phyloP scores from a whole-genome alignment of 2,329 filamentous ascomycete genomes.

The Epichloe hybrida region DNA sequence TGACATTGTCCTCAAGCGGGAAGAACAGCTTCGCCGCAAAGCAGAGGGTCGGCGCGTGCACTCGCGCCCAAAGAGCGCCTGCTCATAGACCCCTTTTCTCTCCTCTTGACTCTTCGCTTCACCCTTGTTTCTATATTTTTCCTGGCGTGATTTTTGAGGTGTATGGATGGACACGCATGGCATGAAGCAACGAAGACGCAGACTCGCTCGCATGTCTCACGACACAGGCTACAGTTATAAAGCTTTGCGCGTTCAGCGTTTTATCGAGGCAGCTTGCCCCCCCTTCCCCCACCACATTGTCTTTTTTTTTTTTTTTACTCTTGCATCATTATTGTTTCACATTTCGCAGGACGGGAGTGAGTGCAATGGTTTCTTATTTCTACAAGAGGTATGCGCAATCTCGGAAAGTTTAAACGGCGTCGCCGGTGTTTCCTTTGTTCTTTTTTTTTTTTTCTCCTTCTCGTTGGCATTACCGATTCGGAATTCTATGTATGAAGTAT shows the following conservation, averaged over 20 bases:
- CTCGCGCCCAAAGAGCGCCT: conserved; percentile 45
- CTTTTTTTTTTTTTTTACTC: background rate
- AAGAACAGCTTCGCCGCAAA: conserved; percentile 43
- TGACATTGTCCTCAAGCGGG: conserved; percentile 50
- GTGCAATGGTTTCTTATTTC: background rate
- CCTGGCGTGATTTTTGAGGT: background rate
- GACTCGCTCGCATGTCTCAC: background rate
- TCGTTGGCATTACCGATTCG: background rate
- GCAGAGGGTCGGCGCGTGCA: conserved; percentile 39
- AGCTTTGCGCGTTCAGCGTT: background rate
- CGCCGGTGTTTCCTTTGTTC: conserved; percentile 2
- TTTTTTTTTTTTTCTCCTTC: background rate
- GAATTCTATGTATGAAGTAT: conserved; percentile 2
- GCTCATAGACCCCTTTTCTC: conserved; percentile 11
- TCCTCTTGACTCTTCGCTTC: background rate
- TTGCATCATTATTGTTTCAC: background rate
- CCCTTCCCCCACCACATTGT: background rate
- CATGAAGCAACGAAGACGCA: conserved; percentile 1
- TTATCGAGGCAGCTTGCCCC: background rate
- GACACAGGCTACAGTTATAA: background rate
- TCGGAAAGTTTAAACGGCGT: background rate
- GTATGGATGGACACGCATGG: background rate
- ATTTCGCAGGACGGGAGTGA: background rate
- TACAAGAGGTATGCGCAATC: background rate
- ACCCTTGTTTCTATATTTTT: background rate